Percentiles rank a stretch among this genome's conserved stretches.
Conservation (phyloP, 345 rosid species). For the Schrenkiella parvula region DNA sequence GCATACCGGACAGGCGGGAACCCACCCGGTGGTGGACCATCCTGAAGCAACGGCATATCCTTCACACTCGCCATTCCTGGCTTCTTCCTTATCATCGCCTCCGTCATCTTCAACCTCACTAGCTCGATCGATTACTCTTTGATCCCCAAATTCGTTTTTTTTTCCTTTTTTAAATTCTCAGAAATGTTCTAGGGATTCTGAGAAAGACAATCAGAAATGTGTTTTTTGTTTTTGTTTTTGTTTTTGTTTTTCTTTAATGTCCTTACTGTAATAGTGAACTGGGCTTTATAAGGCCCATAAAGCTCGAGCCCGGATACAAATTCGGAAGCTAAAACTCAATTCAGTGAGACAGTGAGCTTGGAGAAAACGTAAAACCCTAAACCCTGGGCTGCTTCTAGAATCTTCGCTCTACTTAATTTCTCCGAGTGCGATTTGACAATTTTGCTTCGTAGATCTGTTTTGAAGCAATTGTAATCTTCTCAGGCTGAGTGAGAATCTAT, state of each 20-base stretch:
- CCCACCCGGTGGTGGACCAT: conserved; percentile 99
- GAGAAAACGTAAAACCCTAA: conserved; percentile 33
- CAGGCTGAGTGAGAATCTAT: neutral
- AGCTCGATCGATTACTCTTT: neutral
- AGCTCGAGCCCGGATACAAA: neutral
- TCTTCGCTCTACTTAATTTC: conserved; percentile 7
- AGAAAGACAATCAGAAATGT: conserved; percentile 1
- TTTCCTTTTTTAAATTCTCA: neutral
- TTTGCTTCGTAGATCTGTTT: conserved; percentile 13
- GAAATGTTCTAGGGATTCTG: conserved; percentile 15
- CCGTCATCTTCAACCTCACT: conserved; percentile 61
- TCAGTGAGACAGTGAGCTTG: conserved; percentile 1
- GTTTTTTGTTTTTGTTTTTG: neutral
- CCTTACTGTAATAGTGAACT: neutral
- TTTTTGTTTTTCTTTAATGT: neutral
- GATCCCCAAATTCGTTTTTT: conserved; percentile 1
- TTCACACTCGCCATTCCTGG: conserved; percentile 98
- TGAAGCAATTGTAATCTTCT: neutral
- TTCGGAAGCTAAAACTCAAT: conserved; percentile 1
- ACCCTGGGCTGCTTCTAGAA: conserved; percentile 26
- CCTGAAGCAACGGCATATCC: conserved; percentile 95
- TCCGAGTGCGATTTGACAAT: neutral
- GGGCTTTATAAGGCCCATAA: conserved; percentile 28
- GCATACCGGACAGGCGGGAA: conserved; percentile 87
- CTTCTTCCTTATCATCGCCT: conserved; percentile 91